Evolutionary conservation across 2,329 filamentous ascomycete species (phyloP), one percentile per base, ranked within the genome.

Genomic region (Penicillium verrucosum): DNA sequence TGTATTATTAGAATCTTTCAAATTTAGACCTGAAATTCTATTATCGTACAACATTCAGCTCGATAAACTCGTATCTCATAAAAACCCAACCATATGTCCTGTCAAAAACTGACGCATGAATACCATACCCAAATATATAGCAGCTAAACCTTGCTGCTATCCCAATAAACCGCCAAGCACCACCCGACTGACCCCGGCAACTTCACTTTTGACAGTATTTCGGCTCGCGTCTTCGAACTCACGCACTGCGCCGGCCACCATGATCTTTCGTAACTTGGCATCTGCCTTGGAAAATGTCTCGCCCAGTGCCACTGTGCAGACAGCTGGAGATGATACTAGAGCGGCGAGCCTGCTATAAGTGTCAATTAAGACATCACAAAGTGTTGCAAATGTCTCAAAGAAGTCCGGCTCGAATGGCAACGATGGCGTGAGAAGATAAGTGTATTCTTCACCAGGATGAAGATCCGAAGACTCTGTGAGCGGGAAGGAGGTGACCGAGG

Each of bases 341-440:
- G 80, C 81, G 66, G 95, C 79, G 29, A 99, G 84, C 53, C 87
- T 85, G 36, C 86, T 86, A 76, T 99, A 99, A 68, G 87, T 90
- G 73, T 97, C 94, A 66, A 97, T 95, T 59, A 99, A 78, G 3
- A 96, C 90, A 70, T 99, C 94, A 77, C 94, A 97, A 7, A 99
- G 81, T 12, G 94, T 97, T 14, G 92, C 89, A 77, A 97, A 97
- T 0, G 92, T 97, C 77, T 95, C 92, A 73, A 93, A 94, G 69
- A 96, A 99, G 75, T 99, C 94, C 0, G 94, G 94, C 62, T 97
- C 92, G 70, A 99, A 99, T 0, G 94, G 94, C 46, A 99, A 78
- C 16, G 87, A 88, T 0, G 94, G 94, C n/a, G 93, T 97, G 21
- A 97, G 82, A 1, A 99, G 81, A 71, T 93, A 87, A 0, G 86